Evolutionary conservation across 1,284 basidiomycete species (phyloP).

Genomic region (Porogramme epimiltina): DNA sequence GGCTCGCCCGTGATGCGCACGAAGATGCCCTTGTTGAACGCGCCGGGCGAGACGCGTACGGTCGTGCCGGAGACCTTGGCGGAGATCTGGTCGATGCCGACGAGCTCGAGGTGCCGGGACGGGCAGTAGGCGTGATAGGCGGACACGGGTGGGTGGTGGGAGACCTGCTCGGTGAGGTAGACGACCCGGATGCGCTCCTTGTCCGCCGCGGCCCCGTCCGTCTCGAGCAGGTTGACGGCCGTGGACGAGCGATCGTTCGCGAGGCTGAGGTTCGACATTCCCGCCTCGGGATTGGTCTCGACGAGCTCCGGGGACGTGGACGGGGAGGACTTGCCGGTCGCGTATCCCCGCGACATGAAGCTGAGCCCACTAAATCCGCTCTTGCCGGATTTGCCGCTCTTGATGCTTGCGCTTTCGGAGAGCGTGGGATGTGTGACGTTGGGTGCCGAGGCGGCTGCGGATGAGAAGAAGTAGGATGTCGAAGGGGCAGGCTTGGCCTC

Average conservation of each 20-base stretch:
- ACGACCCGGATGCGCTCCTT: conserved; percentile 58
- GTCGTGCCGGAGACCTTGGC: conserved; percentile 88
- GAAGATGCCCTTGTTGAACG: conserved; percentile 88
- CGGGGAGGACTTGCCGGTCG: conserved; percentile 45
- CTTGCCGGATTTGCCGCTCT: conserved; percentile 52
- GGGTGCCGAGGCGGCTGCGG: conserved; percentile 30
- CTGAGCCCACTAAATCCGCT: conserved; percentile 58
- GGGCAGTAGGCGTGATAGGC: conserved; percentile 86
- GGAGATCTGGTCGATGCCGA: conserved; percentile 89
- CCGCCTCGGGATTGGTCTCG: conserved; percentile 47
- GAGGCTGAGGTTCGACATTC: conserved; percentile 63
- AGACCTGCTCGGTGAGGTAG: conserved; percentile 85
- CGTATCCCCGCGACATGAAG: conserved; percentile 50
- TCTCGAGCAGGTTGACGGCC: conserved; percentile 26
- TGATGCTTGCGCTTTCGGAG: conserved; percentile 53
- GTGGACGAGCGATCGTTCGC: conserved; percentile 41
- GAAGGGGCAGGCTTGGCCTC: conserved; percentile 27
- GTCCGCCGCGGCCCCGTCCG: conserved; percentile 24
- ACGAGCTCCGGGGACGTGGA: conserved; percentile 54
- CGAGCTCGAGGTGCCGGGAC: conserved; percentile 68
- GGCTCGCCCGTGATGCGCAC: conserved; percentile 74
- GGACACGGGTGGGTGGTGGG: conserved; percentile 95
- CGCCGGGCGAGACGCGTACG: conserved; percentile 81
- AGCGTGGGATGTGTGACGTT: conserved; percentile 29
- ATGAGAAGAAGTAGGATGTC: conserved; percentile 20